Evolutionary conservation across 768 basidiomycete genomes (phyloP), one percentile per base, ranked within the genome.

Genomic region (Xerocomellus chrysenteron): DNA sequence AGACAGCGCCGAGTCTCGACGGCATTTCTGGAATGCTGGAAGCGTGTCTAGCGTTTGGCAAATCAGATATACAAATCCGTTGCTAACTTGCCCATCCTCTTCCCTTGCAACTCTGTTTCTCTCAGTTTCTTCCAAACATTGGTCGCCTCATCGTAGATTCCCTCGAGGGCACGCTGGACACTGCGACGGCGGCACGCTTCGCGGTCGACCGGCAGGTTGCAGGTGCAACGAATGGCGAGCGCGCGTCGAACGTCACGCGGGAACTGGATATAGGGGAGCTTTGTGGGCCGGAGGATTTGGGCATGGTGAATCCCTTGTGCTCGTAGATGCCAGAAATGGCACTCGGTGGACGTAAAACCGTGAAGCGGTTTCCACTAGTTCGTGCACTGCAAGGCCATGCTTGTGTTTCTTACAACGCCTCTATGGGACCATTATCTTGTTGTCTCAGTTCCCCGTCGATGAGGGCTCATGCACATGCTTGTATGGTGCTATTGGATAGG

Each of bases 101-200:
- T 8, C 4, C 6, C 16, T n/a, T 24, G 1, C 3, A 2, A 5
- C 41, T 2, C 26, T 24, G 26, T 51, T 35, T 9, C 39, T 24
- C 37, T 28, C 54, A 98, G 89, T 97, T 97, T 76, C 78, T 96
- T 12, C 95, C 95, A 4, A 83, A 86, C 16, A 80, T 97, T 50
- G 94, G 95, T 5, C 69, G 80, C 10, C 77, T 96, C 40, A 86
- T 95, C 30, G 85, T 82, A 7, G 86, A 89, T 59, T 78, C 84
- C 1, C 77, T 96, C 30, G 79, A 92, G 68, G 81, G 82, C 1
- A 85, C 74, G 33, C 75, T 94, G 4, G 76, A 83, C 1, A 68
- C 80, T 2, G 71, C 73, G 0, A 71, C 87, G 19, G 75, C 73
- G 3, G 65, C 72, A 35, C 86, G 84, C 65, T 95, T 96, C 70